Evolutionary conservation across 1,284 basidiomycete species (phyloP).

Genomic region (Pyrrhoderma lamaoense): DNA sequence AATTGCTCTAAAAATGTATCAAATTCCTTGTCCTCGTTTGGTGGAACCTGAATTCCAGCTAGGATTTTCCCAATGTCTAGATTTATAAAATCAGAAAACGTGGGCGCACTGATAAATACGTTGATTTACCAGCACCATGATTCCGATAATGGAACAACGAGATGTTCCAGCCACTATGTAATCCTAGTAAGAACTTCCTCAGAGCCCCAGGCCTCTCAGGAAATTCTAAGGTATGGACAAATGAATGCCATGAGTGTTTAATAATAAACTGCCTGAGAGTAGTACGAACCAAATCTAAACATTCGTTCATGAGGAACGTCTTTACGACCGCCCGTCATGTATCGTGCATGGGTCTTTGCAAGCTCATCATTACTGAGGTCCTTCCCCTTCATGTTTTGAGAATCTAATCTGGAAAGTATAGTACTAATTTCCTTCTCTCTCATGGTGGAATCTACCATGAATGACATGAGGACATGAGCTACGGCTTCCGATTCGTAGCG

Average conservation of each 20-base stretch:
- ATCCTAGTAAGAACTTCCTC: constrained; percentile 78
- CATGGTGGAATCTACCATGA: constrained; percentile 66
- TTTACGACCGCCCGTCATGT: constrained; percentile 86
- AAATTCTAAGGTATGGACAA: constrained; percentile 64
- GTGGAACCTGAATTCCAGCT: constrained; percentile 89
- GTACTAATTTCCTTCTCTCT: constrained; percentile 63
- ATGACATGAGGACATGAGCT: constrained; percentile 88
- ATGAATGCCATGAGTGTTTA: constrained; percentile 6
- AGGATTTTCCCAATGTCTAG: constrained; percentile 83
- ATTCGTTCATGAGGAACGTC: constrained; percentile 80
- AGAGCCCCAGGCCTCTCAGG: constrained; percentile 93
- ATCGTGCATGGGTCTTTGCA: constrained; percentile 90
- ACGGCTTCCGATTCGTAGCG: constrained; percentile 65
- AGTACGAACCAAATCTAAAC: constrained; percentile 81
- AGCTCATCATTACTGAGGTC: constrained; percentile 96
- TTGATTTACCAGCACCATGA: constrained; percentile 79
- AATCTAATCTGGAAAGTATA: constrained; percentile 56
- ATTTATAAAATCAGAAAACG: constrained; percentile 10
- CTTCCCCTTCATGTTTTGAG: constrained; percentile 70
- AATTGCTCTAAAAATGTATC: constrained; percentile 70
- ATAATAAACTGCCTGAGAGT: constrained; percentile 2
- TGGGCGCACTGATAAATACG: background rate
- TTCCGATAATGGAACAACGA: constrained; percentile 97
- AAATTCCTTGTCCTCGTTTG: constrained; percentile 57
- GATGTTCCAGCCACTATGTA: constrained; percentile 90